Evolutionary conservation across 225 moss, liverwort and hornwort species (phyloP), one percentile per base, ranked within the genome.

Genomic region (Anthoceros angustus): DNA sequence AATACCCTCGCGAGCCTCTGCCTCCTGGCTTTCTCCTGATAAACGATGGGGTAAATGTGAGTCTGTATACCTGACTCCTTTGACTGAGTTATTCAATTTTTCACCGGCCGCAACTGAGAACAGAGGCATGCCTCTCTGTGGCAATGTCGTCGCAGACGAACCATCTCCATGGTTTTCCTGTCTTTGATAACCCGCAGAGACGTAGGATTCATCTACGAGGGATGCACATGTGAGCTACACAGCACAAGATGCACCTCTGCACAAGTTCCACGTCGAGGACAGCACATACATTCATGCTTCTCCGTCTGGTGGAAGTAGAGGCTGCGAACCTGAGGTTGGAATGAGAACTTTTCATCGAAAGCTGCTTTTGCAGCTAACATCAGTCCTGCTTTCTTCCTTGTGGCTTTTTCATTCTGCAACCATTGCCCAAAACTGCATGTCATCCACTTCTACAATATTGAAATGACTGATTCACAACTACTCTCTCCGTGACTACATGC

Each of bases 11-110:
- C 77, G 61, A 71, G 77, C 60, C 86, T 86, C 63, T 88, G 80
- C 42, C 81, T 75, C 40, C 82, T 83, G 62, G 81, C 80, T 74
- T 84, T 85, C 64, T 86, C 90, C 94, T 94, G 82, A 55, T 55
- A 25, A 68, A 32, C 65, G 12, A 64, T 4, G 41, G 25, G 63
- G 16, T 11, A 43, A 43, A 23, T 12, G 21, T 70, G 48, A 46
- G 21, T 6, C 42, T 20, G 23, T 7, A 68, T 9, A 25, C 9
- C 24, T 25, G 32, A 16, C 41, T 26, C 42, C 43, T 12, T 43
- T 6, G n/a, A 42, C 12, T 43, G 21, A 67, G 42, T 16, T 8
- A 26, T 43, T 67, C 6, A 3, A 18, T 45, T 3, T 3, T 42
- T 66, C 38, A 32, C 38, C 24, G 38, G 0, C 63, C 5, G 63